These are phyloP conservation scores for Cyanidiococcus yangmingshanensis DNA, from an alignment of 23 red algal genomes.

Conservation along the genomic window DNA sequence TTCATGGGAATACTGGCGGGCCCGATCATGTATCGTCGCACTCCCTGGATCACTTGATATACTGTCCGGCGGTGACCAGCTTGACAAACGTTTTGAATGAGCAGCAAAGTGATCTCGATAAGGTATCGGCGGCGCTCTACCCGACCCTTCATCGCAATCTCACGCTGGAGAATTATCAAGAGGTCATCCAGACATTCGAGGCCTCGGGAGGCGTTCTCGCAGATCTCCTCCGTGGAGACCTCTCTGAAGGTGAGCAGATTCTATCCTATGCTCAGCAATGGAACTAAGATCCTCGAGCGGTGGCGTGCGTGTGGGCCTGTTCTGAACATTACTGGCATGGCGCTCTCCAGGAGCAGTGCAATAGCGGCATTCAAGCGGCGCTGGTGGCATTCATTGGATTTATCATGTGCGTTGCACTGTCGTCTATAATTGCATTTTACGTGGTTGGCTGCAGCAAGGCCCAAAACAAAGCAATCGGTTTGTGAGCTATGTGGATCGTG, in stretches of 20 bases:
- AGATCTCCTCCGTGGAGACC: background rate
- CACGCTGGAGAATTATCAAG: constrained; percentile 3
- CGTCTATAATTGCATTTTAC: background rate
- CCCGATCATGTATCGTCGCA: background rate
- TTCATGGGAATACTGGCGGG: background rate
- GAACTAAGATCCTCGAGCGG: background rate
- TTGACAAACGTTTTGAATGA: background rate
- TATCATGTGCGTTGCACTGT: background rate
- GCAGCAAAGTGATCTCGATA: background rate
- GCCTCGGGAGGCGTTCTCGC: background rate
- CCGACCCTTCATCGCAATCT: background rate
- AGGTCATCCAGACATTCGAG: background rate
- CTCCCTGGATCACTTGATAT: constrained; percentile 11
- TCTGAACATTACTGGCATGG: background rate
- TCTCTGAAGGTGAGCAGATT: background rate
- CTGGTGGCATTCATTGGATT: constrained; percentile 10
- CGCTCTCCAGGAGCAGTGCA: constrained; percentile 16
- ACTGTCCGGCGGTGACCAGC: constrained; percentile 8
- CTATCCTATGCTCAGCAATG: background rate
- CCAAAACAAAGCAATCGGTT: background rate
- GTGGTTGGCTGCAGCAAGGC: background rate
- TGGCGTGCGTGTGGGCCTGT: constrained; percentile 5
- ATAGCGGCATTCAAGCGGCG: background rate
- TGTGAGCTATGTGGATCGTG: background rate
- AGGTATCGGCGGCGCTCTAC: background rate